Conservation (phyloP, 352 stramenopile species). For the Pythium dissimile region DNA sequence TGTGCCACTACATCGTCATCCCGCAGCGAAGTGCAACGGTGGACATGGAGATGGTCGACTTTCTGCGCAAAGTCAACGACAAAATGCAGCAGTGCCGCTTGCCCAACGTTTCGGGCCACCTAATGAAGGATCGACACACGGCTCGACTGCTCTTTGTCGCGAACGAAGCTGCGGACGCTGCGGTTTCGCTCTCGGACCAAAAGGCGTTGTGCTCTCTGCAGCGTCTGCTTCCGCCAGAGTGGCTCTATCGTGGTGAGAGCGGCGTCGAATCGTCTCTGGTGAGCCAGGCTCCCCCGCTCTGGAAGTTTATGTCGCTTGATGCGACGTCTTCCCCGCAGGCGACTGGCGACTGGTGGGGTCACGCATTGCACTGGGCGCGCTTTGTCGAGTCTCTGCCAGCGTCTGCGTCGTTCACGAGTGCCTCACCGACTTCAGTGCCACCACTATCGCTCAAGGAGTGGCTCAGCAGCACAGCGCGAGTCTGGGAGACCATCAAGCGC, state of each 20-base stretch:
- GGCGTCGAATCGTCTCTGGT: no score
- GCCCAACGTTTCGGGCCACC: constrained; percentile 52
- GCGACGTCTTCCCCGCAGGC: neutral
- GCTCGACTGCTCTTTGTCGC: constrained; percentile 59
- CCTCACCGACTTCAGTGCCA: neutral
- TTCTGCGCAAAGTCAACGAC: constrained; percentile 47
- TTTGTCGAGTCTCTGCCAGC: constrained; percentile 15
- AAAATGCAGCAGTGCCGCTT: constrained; percentile 57
- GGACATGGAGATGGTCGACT: constrained; percentile 33
- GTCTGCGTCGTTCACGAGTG: constrained; percentile 14
- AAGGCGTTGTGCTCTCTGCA: constrained; percentile 28
- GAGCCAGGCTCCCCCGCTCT: neutral
- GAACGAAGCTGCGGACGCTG: constrained; percentile 34
- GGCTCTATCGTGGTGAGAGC: constrained; percentile 2
- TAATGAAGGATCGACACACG: constrained; percentile 41
- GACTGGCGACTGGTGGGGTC: constrained; percentile 2
- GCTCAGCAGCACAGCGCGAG: constrained; percentile 62
- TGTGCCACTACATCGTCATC: constrained; percentile 78
- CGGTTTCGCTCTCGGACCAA: neutral
- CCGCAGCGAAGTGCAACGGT: constrained; percentile 44
- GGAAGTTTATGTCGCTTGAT: constrained; percentile 10
- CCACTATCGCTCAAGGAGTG: constrained; percentile 68
- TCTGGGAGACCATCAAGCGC: constrained; percentile 71
- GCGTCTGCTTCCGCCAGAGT: constrained; percentile 26
- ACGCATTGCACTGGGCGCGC: constrained; percentile 5